Evolutionary conservation across 257 asterid genomes (phyloP).

Genomic region (Lycium ferocissimum): DNA sequence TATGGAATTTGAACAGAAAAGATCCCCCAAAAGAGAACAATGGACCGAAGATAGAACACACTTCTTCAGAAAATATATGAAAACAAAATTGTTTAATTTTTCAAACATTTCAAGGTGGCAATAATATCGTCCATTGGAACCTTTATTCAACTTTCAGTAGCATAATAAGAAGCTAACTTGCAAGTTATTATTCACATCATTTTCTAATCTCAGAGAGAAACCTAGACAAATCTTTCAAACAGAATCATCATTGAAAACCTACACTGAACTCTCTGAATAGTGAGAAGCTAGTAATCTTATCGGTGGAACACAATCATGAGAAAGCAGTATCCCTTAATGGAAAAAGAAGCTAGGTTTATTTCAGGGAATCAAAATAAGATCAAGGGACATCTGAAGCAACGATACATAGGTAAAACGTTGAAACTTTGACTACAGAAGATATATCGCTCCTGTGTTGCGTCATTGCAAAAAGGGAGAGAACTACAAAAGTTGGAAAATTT

Average conservation of each 20-base stretch:
- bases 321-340: background rate
- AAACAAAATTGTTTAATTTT: background rate
- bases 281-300: background rate
- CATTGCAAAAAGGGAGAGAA: background rate
- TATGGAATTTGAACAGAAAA: background rate
- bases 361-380: constrained; percentile 5
- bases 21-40: background rate
- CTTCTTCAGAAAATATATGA: constrained; percentile 5
- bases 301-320: background rate
- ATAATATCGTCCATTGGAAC: background rate
- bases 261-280: background rate
- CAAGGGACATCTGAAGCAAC: background rate
- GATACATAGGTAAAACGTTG: background rate
- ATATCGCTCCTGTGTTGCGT: background rate
- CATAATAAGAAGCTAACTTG: background rate
- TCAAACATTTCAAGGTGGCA: background rate
- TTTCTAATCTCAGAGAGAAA: constrained; percentile 4
- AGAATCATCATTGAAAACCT: background rate
- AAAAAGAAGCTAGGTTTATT: background rate
- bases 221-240: background rate
- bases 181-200: background rate
- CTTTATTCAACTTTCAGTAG: background rate
- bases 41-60: background rate
- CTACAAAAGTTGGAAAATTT: background rate
- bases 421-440: background rate